These are phyloP conservation scores for Parmelia sp. DNA, from an alignment of 495 filamentous ascomycete species.

Conservation along the genomic window DNA sequence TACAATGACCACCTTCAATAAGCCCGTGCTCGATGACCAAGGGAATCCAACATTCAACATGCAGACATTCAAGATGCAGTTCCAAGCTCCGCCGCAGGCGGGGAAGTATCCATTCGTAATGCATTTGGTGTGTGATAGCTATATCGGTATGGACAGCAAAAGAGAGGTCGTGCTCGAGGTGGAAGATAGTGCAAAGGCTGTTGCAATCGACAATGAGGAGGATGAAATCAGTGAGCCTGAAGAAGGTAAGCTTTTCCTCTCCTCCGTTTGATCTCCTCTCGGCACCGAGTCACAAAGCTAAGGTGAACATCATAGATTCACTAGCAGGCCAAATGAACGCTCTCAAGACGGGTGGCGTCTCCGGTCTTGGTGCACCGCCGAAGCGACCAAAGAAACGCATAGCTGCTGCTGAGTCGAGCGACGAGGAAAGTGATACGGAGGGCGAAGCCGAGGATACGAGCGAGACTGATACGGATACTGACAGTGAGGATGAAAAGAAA, in stretches of 20 bases:
- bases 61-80: conserved; percentile 95
- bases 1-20: conserved; percentile 83
- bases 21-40: conserved; percentile 65
- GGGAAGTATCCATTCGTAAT: conserved; percentile 89
- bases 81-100: conserved; percentile 87
- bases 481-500: conserved; percentile 52
- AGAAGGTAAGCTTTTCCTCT: conserved; percentile 62
- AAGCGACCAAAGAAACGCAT: conserved; percentile 47
- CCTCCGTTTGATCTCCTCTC: not conserved
- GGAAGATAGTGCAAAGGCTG: conserved; percentile 83
- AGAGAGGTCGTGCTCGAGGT: conserved; percentile 81
- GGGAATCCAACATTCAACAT: conserved; percentile 83
- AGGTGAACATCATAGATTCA: conserved; percentile 60
- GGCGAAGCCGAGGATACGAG: conserved; percentile 72
- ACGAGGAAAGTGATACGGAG: conserved; percentile 80
- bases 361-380: conserved; percentile 38
- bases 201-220: conserved; percentile 63
- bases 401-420: conserved; percentile 37
- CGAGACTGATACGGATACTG: conserved; percentile 75
- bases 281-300: not conserved
- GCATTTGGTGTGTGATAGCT: conserved; percentile 88
- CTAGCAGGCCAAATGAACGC: conserved; percentile 92
- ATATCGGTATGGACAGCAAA: conserved; percentile 85
- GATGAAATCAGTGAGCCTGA: conserved; percentile 98
- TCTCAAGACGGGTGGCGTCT: conserved; percentile 60